Evolutionary conservation across 176 grass and related monocot genomes (phyloP), one percentile per base, ranked within the genome.

Genomic region (Rhynchospora tenuis): DNA sequence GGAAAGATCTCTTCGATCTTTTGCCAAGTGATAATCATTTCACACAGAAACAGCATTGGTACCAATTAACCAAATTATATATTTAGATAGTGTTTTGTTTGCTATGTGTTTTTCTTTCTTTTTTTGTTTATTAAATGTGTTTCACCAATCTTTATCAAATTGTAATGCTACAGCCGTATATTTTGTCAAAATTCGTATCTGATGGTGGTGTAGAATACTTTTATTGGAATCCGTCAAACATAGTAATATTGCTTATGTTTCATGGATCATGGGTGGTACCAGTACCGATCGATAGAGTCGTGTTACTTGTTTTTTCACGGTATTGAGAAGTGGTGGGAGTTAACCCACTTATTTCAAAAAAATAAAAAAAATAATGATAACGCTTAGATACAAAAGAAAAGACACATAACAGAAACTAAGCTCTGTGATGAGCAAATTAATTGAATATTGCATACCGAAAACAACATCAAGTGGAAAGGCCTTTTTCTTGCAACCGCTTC

Each of bases 401-500:
- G 24, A 5, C 57, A 69, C 17, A 65, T 22, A 28, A 3, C 6
- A 26, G n/a, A 85, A 61, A 6, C 5, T 20, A 73, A 1, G 26
- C 20, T 27, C 45, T 26, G 48, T 3, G 9, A 50, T 73, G 0
- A 73, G 47, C 50, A 74, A 33, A 33, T 33, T 33, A 17, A 47
- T 24, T 6, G 12, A 54, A 23, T 45, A 59, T 66, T 46, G 9
- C 3, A 67, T 78, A 68, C 44, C 51, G 60, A 79, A 63, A 67
- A 56, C 27, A 42, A 82, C 23, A 57, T 24, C 69, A 67, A 84
- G 42, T 9, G n/a, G n/a, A n/a, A 51, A 56, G 1, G 75, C n/a
- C 19, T 12, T 28, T 2, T 65, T 29, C 31, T 71, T 47, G 69
- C 86, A 88, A 23, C 71, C 86, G 13, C n/a, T 27, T 15, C 86